Base-by-base conservation (phyloP, 148 eudicot genomes). In the Linanthus parryae region DNA sequence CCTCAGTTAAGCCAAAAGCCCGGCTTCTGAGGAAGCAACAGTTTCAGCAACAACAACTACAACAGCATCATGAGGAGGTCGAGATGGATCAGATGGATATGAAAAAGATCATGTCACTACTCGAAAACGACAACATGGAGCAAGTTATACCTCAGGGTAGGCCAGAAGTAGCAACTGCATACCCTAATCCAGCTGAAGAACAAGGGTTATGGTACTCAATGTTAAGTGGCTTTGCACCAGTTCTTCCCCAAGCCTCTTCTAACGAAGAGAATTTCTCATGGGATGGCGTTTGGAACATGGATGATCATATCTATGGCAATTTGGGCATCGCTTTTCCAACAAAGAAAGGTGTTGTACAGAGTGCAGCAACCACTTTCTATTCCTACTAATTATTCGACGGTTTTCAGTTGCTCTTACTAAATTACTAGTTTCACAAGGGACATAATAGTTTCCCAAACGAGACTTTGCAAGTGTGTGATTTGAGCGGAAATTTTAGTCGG, bases 261-360 rank as follows among this genome's bases (percentile, higher is more conserved):
- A 72, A 49, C 26, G 78, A 80, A 17, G 83, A 73, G 11, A 52
- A 48, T 21, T 23, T 44, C 44, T 47, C 62, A 13, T 83, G 84
- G 83, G 85, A 83, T 52, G 57, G 59, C 25, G 33, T 68, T 16
- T 72, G 77, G 71, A 64, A 54, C 48, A 28, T 68, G 12, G 74
- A 76, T 25, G 74, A 71, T 49, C 0, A 31, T 57, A 33, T 46
- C 22, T 70, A 71, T 47, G 60, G 64, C 26, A 42, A 33, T 38
- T 48, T 60, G 31, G 54, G 44, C 51, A 47, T 22, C 15, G 17
- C 66, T 30, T 63, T 56, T 46, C 60, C 64, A 19, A 24, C 69
- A 48, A 63, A 33, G 63, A 68, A 63, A 58, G 56, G 24, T 24
- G 44, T n/a, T n/a, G n/a, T n/a, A n/a, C n/a, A n/a, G n/a, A n/a